Base-by-base conservation (phyloP, 2,329 filamentous ascomycete genomes). In the Exophiala sp. region DNA sequence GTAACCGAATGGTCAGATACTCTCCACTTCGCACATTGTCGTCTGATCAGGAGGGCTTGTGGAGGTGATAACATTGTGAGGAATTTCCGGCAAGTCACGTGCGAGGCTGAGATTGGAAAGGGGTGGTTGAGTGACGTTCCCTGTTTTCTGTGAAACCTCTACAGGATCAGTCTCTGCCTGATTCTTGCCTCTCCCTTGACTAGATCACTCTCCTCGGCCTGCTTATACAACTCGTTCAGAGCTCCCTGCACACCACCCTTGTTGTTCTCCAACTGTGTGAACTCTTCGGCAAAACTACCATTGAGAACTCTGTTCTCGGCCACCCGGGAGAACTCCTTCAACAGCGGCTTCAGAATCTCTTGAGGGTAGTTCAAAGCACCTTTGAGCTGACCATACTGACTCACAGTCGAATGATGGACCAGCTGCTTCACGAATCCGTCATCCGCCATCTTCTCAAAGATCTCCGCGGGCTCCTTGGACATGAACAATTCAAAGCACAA, bases 271-370 rank as follows among this genome's bases (percentile, higher is more conserved):
- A 59, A 38, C 14, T 44, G 44, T 21, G 14, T 42, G 55, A 59
- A 59, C 47, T 56, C 57, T 35, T 59, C 48, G 32, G 43, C 45
- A 50, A 60, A 60, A 29, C 47, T 48, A 7, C 57, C 56, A 24
- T 47, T 50, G 21, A 59, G 39, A 14, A 60, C 58, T 35, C 56
- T 24, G 10, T 53, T 38, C 32, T 60, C 54, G 38, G 57, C 55
- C 18, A 57, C 56, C 1, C 53, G 41, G 41, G 55, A 38, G 38
- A 59, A 55, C 16, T 59, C 54, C 69, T 33, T 72, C 69, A 5
- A 68, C 70, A 47, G 63, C 63, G 8, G 68, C 68, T 44, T 63
- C 63, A 35, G 69, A 69, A 33, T 69, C 69, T 18, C 59, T 65
- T 5, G 63, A 63, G 52, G 66, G 71, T 38, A 63, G 5, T 47